Evolutionary conservation across 2,329 filamentous ascomycete species (phyloP), one percentile per base, ranked within the genome.

Genomic region (Cytospora chrysosperma): DNA sequence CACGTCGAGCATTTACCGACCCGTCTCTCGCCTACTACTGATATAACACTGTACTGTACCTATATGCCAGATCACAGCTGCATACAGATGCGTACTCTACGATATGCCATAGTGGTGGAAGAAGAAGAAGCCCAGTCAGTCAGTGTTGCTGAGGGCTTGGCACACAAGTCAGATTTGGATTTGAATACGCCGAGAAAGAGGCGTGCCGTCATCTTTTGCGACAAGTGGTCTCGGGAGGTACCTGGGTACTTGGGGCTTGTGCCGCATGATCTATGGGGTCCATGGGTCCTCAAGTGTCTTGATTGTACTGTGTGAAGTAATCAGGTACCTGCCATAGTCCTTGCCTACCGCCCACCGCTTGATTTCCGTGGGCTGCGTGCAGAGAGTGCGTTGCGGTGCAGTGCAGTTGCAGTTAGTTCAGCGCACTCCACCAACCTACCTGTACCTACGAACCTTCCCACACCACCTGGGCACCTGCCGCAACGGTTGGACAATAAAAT

Each of bases 1-100:
- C 54, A 55, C 52, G 56, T 56, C 64, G 64, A 65, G 61, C 50
- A 65, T 55, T 57, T 60, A 27, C 61, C 64, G 64, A 60, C 55
- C 64, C 64, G 64, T 65, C 58, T 65, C 60, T 63, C 60, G 64
- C 53, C 61, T 65, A 61, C 56, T 57, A 57, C 59, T 57, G 60
- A 37, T 43, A 56, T 6, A 12, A 17, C 5, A n/a, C 13, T 10
- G 2, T n/a, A 13, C 13, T 10, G 17, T 43, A n/a, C 8, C 30
- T 10, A 32, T 32, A 9, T 32, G 30, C 30, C 30, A 32, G 30
- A n/a, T n/a, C n/a, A n/a, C n/a, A n/a, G n/a, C n/a, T n/a, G n/a
- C n/a, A n/a, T n/a, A n/a, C n/a, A n/a, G n/a, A n/a, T n/a, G n/a
- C n/a, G n/a, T n/a, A n/a, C n/a, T n/a, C n/a, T n/a, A n/a, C n/a